phyloP scores from a whole-genome alignment of 1,284 basidiomycete genomes.

The Polyporus tsugae region DNA sequence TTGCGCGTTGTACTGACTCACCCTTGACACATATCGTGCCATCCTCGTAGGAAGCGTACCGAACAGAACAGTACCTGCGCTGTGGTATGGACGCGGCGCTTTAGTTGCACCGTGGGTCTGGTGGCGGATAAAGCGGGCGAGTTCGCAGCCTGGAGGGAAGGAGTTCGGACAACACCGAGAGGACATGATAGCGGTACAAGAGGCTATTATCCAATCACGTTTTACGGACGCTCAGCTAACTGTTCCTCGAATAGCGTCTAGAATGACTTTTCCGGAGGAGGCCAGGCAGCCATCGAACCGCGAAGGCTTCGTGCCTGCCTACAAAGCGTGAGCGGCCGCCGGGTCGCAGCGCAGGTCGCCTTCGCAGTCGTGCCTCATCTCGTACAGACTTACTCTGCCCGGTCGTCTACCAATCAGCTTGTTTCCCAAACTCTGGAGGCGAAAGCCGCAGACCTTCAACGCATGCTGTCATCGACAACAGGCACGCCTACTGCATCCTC shows the following conservation, averaged over 20 bases:
- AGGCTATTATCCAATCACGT: not conserved
- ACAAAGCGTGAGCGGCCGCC: not conserved
- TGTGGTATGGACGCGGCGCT: not conserved
- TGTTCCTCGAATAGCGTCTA: too few relatives aligned
- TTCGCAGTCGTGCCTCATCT: not conserved
- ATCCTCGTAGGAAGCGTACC: not conserved
- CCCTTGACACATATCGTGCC: not conserved
- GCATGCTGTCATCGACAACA: not conserved
- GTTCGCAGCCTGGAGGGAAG: not conserved
- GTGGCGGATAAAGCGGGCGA: not conserved
- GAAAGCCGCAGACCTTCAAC: not conserved
- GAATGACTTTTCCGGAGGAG: not conserved
- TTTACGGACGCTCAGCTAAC: not conserved
- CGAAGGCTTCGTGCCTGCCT: not conserved
- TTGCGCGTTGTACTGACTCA: not conserved
- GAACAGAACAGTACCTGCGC: not conserved
- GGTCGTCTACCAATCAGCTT: not conserved
- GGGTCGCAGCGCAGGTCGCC: not conserved
- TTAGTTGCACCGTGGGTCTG: not conserved
- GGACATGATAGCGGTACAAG: not conserved
- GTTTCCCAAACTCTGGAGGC: not conserved
- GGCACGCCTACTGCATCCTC: slow-evolving; percentile 4
- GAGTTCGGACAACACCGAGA: not conserved
- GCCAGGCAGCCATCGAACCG: not conserved
- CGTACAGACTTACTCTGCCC: not conserved